A percentile compares a stretch with the other conserved stretches of the same genome.
Evolutionary conservation across 495 filamentous ascomycete genomes (phyloP).

Genomic region (Penicillium cinerascens): DNA sequence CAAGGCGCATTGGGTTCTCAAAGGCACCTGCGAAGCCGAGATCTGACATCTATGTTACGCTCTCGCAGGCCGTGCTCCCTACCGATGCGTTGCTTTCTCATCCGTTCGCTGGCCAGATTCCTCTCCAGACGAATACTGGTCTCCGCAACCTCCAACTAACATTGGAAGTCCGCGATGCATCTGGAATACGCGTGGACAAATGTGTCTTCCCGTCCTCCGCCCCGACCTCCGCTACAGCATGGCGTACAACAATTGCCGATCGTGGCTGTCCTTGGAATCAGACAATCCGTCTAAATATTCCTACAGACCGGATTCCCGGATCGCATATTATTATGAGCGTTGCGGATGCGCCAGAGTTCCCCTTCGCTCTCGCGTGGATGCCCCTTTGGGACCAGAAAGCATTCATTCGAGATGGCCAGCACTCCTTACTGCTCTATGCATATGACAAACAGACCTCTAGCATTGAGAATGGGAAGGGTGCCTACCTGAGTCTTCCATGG

Average conservation of each 20-base stretch:
- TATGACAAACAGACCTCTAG: slow-evolving; percentile 81
- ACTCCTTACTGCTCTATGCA: slow-evolving; percentile 77
- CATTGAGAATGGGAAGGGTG: slow-evolving; percentile 61
- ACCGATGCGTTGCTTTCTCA: slow-evolving; percentile 76
- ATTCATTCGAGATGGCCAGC: slow-evolving; percentile 82
- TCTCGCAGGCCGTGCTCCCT: slow-evolving; percentile 70
- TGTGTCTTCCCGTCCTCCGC: slow-evolving; percentile 88
- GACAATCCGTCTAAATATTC: slow-evolving; percentile 78
- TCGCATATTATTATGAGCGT: slow-evolving; percentile 89
- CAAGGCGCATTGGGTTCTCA: slow-evolving; percentile 89
- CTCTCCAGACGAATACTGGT: slow-evolving; percentile 56
- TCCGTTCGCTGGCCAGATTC: slow-evolving; percentile 69
- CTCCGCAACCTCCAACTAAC: slow-evolving; percentile 82
- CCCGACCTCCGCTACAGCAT: slow-evolving; percentile 67
- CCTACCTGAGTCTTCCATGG: slow-evolving; percentile 83
- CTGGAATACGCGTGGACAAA: slow-evolving; percentile 76
- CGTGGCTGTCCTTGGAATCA: slow-evolving; percentile 81
- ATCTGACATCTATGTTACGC: slow-evolving; percentile 90
- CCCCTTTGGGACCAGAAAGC: slow-evolving; percentile 91
- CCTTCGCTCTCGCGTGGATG: slow-evolving; percentile 89
- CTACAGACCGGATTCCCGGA: slow-evolving; percentile 72
- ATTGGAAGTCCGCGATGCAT: slow-evolving; percentile 74
- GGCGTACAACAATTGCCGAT: slow-evolving; percentile 79
- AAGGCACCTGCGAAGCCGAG: slow-evolving; percentile 82
- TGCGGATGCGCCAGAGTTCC: slow-evolving; percentile 75